A percentile compares a stretch with the other conserved stretches of the same genome.
Evolutionary conservation across 768 basidiomycete species (phyloP).

Genomic region (Lyophyllum semitale): DNA sequence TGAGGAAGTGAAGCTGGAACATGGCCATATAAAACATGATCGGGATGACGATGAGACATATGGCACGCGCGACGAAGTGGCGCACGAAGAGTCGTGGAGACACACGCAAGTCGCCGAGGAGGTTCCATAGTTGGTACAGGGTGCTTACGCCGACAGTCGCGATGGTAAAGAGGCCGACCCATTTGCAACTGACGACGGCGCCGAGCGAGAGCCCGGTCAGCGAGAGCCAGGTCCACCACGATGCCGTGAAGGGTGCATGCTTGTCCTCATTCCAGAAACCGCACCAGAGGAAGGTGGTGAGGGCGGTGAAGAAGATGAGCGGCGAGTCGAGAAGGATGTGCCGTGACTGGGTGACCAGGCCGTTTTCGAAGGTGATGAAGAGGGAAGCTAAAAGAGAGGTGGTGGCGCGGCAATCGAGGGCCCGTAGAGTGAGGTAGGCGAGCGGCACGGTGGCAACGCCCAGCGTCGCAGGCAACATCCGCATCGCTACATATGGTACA

Average conservation of each 20-base stretch:
- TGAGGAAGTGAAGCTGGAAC: constrained; percentile 93
- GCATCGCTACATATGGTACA: constrained; percentile 97
- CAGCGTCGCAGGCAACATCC: constrained; percentile 87
- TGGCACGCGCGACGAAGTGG: constrained; percentile 87
- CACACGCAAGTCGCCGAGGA: constrained; percentile 85
- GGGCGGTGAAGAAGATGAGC: constrained; percentile 96
- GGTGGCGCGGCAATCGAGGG: constrained; percentile 88
- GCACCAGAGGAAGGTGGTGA: constrained; percentile 84
- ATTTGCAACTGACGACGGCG: constrained; percentile 92
- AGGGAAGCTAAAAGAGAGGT: constrained; percentile 90
- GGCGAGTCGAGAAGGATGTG: constrained; percentile 97
- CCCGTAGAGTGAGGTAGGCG: constrained; percentile 91
- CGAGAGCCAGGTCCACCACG: constrained; percentile 93
- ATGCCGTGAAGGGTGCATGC: constrained; percentile 75
- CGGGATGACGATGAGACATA: constrained; percentile 89
- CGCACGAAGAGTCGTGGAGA: constrained; percentile 71
- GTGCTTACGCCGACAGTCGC: constrained; percentile 90
- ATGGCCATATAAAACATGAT: constrained; percentile 91
- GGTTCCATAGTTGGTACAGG: constrained; percentile 81
- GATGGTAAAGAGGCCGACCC: constrained; percentile 98
- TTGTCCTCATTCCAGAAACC: constrained; percentile 92
- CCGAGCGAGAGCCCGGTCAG: constrained; percentile 90
- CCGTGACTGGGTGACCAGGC: constrained; percentile 91
- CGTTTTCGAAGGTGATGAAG: constrained; percentile 96
- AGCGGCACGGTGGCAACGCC: constrained; percentile 90